phyloP scores from a whole-genome alignment of 164 flowering plant genomes.

The Piper betle region DNA sequence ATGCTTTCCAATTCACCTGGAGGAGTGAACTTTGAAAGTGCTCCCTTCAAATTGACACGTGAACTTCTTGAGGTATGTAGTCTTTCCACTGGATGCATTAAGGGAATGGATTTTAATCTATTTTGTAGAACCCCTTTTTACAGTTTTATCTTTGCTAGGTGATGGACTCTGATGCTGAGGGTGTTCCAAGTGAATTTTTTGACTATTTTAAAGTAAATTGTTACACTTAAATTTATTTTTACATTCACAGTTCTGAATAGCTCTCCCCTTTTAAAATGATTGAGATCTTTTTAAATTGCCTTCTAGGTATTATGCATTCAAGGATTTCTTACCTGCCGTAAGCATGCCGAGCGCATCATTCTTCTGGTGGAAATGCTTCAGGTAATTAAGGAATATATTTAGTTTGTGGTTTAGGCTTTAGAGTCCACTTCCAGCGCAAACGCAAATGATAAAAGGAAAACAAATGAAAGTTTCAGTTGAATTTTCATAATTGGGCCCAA shows the following conservation, averaged over 20 bases:
- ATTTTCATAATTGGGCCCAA: background rate
- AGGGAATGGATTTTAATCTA: background rate
- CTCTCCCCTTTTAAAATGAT: background rate
- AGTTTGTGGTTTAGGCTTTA: background rate
- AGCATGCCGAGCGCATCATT: slow-evolving; percentile 96
- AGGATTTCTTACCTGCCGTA: slow-evolving; percentile 95
- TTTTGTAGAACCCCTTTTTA: background rate
- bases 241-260: background rate
- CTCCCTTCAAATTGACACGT: slow-evolving; percentile 97
- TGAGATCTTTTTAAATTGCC: background rate
- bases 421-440: background rate
- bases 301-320: slow-evolving; percentile 93
- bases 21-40: slow-evolving; percentile 99
- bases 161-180: slow-evolving; percentile 99
- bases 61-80: slow-evolving; percentile 91
- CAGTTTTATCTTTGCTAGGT: slow-evolving; percentile 36
- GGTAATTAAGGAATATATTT: slow-evolving; percentile 25
- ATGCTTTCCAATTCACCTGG: slow-evolving; percentile 99
- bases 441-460: background rate
- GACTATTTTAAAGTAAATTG: slow-evolving; percentile 81
- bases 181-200: slow-evolving; percentile 97
- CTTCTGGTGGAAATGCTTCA: slow-evolving; percentile 99
- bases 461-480: too few relatives aligned
- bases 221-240: background rate
- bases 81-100: background rate